Conservation (phyloP, 257 asterid genomes). For the Scutellaria baicalensis region DNA sequence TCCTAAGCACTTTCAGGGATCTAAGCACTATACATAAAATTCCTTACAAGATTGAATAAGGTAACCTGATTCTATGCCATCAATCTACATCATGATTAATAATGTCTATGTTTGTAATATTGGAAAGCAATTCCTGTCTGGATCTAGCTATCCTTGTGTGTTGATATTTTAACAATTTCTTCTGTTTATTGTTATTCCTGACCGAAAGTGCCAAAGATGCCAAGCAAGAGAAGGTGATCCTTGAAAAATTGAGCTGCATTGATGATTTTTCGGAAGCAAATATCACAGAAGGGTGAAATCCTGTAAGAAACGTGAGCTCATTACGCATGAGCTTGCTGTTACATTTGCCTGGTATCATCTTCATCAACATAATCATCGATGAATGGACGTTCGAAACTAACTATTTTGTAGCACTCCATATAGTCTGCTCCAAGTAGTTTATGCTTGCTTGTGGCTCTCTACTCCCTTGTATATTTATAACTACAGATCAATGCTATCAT, state of each 20-base stretch:
- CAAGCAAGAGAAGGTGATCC: slow-evolving; percentile 78
- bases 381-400: no score
- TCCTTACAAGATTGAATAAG: neutral
- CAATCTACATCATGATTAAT: neutral
- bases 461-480: neutral
- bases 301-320: neutral
- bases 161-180: neutral
- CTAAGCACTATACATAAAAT: no score
- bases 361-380: neutral
- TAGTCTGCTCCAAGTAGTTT: neutral
- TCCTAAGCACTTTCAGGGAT: neutral
- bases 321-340: neutral
- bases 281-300: slow-evolving; percentile 14
- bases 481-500: no score
- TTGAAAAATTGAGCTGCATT: slow-evolving; percentile 69
- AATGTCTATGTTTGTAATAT: neutral
- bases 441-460: neutral
- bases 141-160: neutral
- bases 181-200: slow-evolving; percentile 30
- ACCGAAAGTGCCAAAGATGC: slow-evolving; percentile 47
- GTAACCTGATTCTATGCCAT: neutral
- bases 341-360: neutral
- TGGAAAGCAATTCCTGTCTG: no score
- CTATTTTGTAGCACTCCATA: no score
- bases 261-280: slow-evolving; percentile 36